Conservation (phyloP, 176 grass and related monocot genomes). For the bread wheat (Triticum aestivum) region IWGSC_CS_RefSeq_v2.1 NC_057802.1:353497334-353497833, state of each 20-base stretch:
- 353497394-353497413: not conserved
- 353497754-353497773: not conserved
- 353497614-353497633: not conserved
- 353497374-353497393: not conserved
- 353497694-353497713: constrained; percentile 7
- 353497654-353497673: not conserved
- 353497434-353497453: constrained; percentile 51
- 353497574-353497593: not conserved
- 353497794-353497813: constrained; percentile 15
- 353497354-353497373: constrained; percentile 6
- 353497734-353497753: constrained; percentile 14
- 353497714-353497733: not conserved
- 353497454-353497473: constrained; percentile 85
- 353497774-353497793: constrained; percentile 12
- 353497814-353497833: constrained; percentile 5
- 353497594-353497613: not conserved
- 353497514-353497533: constrained; percentile 43
- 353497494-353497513: constrained; percentile 61
- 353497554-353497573: not conserved
- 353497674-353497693: not conserved
- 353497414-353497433: not conserved
- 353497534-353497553: constrained; percentile 21
- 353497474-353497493: constrained; percentile 83
- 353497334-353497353: constrained; percentile 30
- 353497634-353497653: not conserved